Conservation (phyloP, 495 filamentous ascomycete species). For the Podospora conica region DNA sequence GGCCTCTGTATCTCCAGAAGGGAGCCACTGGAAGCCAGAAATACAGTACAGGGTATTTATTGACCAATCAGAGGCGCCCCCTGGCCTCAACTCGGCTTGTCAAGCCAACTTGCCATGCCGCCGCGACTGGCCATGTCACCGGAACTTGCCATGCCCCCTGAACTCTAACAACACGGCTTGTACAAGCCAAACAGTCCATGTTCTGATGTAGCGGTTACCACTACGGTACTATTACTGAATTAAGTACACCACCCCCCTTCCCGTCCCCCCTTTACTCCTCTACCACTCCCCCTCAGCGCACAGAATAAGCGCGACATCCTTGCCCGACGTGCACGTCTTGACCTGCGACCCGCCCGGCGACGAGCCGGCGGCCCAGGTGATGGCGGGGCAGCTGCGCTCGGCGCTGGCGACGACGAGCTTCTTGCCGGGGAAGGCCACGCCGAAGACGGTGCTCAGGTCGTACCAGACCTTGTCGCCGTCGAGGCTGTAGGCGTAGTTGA, state of each 20-base stretch:
- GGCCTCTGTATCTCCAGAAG: too few relatives aligned
- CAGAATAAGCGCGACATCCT: slow-evolving; percentile 27
- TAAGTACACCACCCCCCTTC: not conserved
- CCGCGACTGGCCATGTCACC: too few relatives aligned
- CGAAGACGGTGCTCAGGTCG: slow-evolving; percentile 51
- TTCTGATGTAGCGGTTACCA: too few relatives aligned
- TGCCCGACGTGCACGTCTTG: slow-evolving; percentile 36
- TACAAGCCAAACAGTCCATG: too few relatives aligned
- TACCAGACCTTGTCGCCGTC: slow-evolving; percentile 48
- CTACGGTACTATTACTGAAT: not conserved
- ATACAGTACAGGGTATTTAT: too few relatives aligned
- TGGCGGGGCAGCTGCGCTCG: slow-evolving; percentile 37
- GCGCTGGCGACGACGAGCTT: slow-evolving; percentile 36
- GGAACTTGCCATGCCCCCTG: too few relatives aligned
- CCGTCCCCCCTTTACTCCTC: not conserved
- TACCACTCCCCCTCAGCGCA: slow-evolving; percentile 17
- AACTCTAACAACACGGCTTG: too few relatives aligned
- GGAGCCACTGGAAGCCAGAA: too few relatives aligned
- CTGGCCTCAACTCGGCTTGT: too few relatives aligned
- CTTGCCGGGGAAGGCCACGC: slow-evolving; percentile 47
- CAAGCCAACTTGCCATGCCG: too few relatives aligned
- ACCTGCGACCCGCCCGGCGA: slow-evolving; percentile 48
- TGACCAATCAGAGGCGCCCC: too few relatives aligned
- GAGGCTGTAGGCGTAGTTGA: slow-evolving; percentile 50
- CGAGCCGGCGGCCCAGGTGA: slow-evolving; percentile 46